Evolutionary conservation across 495 filamentous ascomycete genomes (phyloP).

Genomic region (Neurospora intermedia): DNA sequence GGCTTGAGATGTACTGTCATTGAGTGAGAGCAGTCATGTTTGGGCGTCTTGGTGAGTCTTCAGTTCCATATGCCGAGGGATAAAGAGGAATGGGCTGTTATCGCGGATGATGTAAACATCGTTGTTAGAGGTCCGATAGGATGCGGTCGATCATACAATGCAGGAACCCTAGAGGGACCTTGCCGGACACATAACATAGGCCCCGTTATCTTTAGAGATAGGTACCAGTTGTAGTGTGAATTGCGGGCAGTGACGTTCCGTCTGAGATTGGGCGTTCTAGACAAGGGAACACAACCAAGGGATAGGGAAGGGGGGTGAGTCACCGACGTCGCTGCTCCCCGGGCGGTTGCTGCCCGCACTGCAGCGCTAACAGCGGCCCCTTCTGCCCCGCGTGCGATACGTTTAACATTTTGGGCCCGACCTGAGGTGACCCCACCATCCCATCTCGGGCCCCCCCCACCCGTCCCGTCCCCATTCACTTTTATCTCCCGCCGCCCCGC

Average conservation of each 20-base stretch:
- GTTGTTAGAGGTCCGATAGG: neutral
- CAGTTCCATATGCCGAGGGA: neutral
- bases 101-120: neutral
- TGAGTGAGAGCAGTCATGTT: neutral
- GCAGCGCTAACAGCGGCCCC: neutral
- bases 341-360: neutral
- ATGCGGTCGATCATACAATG: neutral
- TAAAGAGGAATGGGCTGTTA: neutral
- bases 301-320: slow-evolving; percentile 6
- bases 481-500: slow-evolving; percentile 2
- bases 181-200: neutral
- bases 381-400: slow-evolving; percentile 18
- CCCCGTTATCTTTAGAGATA: neutral
- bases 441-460: neutral
- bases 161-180: neutral
- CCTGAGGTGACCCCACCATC: slow-evolving; percentile 6
- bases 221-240: neutral
- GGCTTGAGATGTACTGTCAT: neutral
- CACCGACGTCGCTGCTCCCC: slow-evolving; percentile 4
- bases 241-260: neutral
- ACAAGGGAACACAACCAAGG: neutral
- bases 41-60: neutral
- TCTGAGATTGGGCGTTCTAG: neutral
- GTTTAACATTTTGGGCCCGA: neutral
- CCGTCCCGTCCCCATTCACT: slow-evolving; percentile 3